Percentiles rank a stretch among this genome's conserved stretches.
These are phyloP conservation scores for Alliaria petiolata DNA, from an alignment of 345 rosid species.

Conservation along the genomic window DNA sequence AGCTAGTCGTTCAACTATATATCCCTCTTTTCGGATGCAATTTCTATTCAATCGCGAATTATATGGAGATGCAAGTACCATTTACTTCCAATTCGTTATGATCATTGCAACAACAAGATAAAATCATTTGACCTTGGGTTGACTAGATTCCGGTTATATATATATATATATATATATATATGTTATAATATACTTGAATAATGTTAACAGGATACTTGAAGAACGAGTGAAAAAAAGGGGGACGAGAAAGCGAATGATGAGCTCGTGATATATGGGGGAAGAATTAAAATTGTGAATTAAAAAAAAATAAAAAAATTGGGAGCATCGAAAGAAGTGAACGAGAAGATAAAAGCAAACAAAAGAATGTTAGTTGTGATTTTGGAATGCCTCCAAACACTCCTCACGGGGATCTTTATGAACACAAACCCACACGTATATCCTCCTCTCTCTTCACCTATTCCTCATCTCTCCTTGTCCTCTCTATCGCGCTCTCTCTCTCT, in stretches of 20 bases:
- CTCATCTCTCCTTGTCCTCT: slow-evolving; percentile 18
- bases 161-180: not conserved
- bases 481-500: not conserved
- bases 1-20: not conserved
- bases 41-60: not conserved
- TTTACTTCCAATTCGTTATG: slow-evolving; percentile 8
- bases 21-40: not conserved
- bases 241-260: slow-evolving; percentile 33
- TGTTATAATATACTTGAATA: not conserved
- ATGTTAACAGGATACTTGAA: slow-evolving; percentile 8
- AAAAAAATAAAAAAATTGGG: not conserved
- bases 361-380: slow-evolving; percentile 45
- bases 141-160: slow-evolving; percentile 3
- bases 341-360: slow-evolving; percentile 43
- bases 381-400: slow-evolving; percentile 56
- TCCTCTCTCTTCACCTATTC: slow-evolving; percentile 23
- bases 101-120: slow-evolving; percentile 14
- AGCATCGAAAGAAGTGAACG: slow-evolving; percentile 49
- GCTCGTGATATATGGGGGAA: slow-evolving; percentile 48
- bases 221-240: not conserved
- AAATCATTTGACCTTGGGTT: slow-evolving; percentile 3
- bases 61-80: slow-evolving; percentile 12
- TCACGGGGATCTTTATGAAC: slow-evolving; percentile 46
- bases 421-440: slow-evolving; percentile 22
- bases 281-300: not conserved